These are phyloP conservation scores for Lachancea nothofagi DNA, from an alignment of 805 yeast genomes.

Conservation along the genomic window DNA sequence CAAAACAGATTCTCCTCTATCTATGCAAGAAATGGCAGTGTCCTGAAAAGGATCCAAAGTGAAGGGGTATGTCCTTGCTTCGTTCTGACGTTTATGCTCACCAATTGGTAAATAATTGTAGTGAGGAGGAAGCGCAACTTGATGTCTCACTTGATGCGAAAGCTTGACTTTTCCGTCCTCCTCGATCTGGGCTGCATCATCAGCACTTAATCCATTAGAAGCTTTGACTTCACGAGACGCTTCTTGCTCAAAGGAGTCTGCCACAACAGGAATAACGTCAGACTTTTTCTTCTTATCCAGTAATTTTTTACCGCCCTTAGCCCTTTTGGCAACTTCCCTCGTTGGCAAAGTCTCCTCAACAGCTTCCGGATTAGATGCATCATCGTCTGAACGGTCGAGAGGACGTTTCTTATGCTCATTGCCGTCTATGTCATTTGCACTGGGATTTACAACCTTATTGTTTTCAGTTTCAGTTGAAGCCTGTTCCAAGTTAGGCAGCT, in stretches of 20 bases:
- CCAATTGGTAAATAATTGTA: conserved; percentile 85
- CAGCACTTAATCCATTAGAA: conserved; percentile 59
- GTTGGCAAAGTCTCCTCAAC: conserved; percentile 3
- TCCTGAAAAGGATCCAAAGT: conserved; percentile 96
- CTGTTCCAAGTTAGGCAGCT: conserved; percentile 9
- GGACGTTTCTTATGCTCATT: conserved; percentile 18
- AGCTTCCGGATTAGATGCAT: too few relatives aligned
- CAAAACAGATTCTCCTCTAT: conserved; percentile 86
- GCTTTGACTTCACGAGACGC: conserved; percentile 86
- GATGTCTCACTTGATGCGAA: conserved; percentile 93
- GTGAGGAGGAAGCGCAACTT: conserved; percentile 92
- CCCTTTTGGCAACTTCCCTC: conserved; percentile 23
- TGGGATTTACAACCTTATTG: too few relatives aligned
- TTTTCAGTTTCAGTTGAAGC: conserved; percentile 15
- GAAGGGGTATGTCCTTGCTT: conserved; percentile 91
- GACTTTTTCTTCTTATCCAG: conserved; percentile 39
- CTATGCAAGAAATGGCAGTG: conserved; percentile 92
- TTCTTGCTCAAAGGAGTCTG: conserved; percentile 82
- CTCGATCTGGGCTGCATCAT: conserved; percentile 35
- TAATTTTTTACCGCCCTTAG: conserved; percentile 28
- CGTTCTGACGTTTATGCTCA: conserved; percentile 68
- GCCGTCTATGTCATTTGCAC: too few relatives aligned
- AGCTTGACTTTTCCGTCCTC: conserved; percentile 57
- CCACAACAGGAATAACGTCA: conserved; percentile 64
- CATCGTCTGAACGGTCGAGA: conserved; percentile 11